Percentiles rank a stretch among this genome's conserved stretches.
Conservation (phyloP, 495 filamentous ascomycete genomes). For the Daldinia childiae region DNA sequence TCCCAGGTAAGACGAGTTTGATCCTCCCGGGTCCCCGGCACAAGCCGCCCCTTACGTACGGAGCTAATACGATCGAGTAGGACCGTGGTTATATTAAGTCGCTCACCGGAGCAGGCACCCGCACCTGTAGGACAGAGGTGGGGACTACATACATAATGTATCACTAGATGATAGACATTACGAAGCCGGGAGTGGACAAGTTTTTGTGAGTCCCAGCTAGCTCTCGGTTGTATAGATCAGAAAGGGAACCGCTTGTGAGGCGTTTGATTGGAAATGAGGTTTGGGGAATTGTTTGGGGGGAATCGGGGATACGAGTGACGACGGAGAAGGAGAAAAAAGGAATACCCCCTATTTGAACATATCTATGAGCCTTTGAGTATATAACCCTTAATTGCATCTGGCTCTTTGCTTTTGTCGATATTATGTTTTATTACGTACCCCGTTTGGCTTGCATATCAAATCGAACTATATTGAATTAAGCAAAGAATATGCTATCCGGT, state of each 20-base stretch:
- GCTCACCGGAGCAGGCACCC: constrained; percentile 6
- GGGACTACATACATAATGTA: background rate
- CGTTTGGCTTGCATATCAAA: background rate
- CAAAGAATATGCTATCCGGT: background rate
- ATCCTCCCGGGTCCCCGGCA: background rate
- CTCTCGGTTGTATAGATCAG: background rate
- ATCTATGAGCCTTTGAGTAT: constrained; percentile 3
- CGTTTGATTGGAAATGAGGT: background rate
- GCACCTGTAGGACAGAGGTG: constrained; percentile 17
- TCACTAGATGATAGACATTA: constrained; percentile 16
- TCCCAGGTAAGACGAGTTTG: constrained; percentile 41
- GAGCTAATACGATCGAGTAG: constrained; percentile 24
- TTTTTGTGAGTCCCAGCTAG: background rate
- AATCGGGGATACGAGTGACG: constrained; percentile 8
- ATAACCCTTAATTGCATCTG: constrained; percentile 17
- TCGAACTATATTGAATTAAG: background rate
- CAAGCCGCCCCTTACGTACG: constrained; percentile 7
- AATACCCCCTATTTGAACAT: constrained; percentile 15
- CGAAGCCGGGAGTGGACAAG: background rate
- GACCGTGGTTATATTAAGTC: constrained; percentile 40
- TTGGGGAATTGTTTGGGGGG: background rate
- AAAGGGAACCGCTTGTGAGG: background rate
- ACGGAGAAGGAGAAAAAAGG: background rate
- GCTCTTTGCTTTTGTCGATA: background rate
- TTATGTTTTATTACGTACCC: background rate